These are phyloP conservation scores for Penicillium silybi DNA, from an alignment of 495 filamentous ascomycete species.

Conservation along the genomic window DNA sequence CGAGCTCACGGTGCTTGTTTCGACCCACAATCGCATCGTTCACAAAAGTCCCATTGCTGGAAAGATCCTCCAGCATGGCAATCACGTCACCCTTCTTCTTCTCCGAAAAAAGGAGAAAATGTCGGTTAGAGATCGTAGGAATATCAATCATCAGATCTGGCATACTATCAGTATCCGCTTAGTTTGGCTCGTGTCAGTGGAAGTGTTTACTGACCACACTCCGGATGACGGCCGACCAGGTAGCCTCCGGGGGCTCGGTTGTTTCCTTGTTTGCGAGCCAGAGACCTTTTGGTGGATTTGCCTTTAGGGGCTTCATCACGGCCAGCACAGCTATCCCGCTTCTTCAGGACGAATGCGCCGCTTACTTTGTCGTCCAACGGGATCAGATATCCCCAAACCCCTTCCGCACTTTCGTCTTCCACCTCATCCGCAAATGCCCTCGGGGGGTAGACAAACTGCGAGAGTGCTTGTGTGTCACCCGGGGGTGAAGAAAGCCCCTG, in stretches of 20 bases:
- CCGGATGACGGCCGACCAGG: slow-evolving; percentile 85
- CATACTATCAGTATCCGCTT: slow-evolving; percentile 11
- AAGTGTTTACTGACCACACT: slow-evolving; percentile 68
- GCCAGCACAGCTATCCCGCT: slow-evolving; percentile 59
- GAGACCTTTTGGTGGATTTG: slow-evolving; percentile 32
- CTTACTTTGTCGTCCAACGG: slow-evolving; percentile 68
- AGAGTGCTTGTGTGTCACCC: slow-evolving; percentile 61
- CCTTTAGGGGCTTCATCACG: slow-evolving; percentile 39
- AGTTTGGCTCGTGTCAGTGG: not conserved
- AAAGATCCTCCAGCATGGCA: slow-evolving; percentile 87
- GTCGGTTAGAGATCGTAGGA: slow-evolving; percentile 89
- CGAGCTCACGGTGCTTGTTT: slow-evolving; percentile 83
- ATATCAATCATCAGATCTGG: slow-evolving; percentile 75
- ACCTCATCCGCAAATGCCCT: slow-evolving; percentile 75
- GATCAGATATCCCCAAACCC: slow-evolving; percentile 93
- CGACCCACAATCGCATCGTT: slow-evolving; percentile 88
- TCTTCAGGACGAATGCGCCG: slow-evolving; percentile 69
- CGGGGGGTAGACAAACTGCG: slow-evolving; percentile 75
- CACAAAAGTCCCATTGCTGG: slow-evolving; percentile 94
- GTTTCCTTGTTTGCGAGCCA: slow-evolving; percentile 21
- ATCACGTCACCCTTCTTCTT: slow-evolving; percentile 73
- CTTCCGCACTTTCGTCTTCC: slow-evolving; percentile 73
- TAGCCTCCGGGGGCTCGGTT: slow-evolving; percentile 74
- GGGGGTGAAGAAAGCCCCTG: slow-evolving; percentile 68
- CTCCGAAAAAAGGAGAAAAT: slow-evolving; percentile 87